Evolutionary conservation across 805 yeast species (phyloP).

Genomic region (Starmerella davenportii): DNA sequence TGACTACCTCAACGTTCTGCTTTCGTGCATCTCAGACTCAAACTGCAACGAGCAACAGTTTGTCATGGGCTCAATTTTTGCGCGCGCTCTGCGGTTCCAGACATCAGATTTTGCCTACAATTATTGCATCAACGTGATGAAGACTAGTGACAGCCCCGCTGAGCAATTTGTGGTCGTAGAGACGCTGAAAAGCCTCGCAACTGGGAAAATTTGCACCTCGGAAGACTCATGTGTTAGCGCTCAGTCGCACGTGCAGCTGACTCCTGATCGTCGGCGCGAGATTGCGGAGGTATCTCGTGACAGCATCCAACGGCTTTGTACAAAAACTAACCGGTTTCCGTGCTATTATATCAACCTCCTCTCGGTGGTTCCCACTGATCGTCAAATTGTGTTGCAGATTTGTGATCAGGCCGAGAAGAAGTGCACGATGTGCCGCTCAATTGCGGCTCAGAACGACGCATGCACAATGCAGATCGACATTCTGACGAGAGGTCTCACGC

Average conservation of each 20-base stretch:
- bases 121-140: constrained; percentile 46
- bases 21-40: constrained; percentile 22
- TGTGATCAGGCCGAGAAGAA: constrained; percentile 19
- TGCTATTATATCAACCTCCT: constrained; percentile 13
- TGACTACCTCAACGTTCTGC: constrained; percentile 28
- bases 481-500: constrained; percentile 6
- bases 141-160: constrained; percentile 38
- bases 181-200: constrained; percentile 44
- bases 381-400: constrained; percentile 20
- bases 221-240: background rate
- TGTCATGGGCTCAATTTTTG: constrained; percentile 41
- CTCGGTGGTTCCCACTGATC: constrained; percentile 23
- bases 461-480: constrained; percentile 6
- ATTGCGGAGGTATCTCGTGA: constrained; percentile 10
- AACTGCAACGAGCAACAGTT: constrained; percentile 17
- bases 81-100: constrained; percentile 40
- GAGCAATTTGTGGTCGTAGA: constrained; percentile 42
- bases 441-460: background rate
- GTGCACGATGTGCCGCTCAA: background rate
- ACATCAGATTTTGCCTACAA: constrained; percentile 40
- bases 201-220: constrained; percentile 10
- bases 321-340: constrained; percentile 3
- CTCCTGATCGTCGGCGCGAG: constrained; percentile 6
- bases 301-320: constrained; percentile 6
- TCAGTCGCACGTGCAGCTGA: constrained; percentile 1